Conservation (phyloP, 2,329 filamentous ascomycete species). For the Hymenoscyphus infarciens region DNA sequence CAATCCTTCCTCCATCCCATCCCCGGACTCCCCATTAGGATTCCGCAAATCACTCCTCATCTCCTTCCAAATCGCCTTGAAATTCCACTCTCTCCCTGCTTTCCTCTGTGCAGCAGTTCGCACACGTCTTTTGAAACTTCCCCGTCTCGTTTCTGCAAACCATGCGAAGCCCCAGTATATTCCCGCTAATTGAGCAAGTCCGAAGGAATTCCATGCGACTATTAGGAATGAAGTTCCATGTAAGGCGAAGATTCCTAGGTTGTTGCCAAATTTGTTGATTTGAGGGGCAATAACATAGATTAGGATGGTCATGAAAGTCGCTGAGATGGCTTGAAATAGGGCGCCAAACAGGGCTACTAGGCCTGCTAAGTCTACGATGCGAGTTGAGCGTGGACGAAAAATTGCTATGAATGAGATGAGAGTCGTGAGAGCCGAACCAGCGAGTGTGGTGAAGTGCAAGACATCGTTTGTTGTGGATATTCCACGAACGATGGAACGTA, state of each 20-base stretch:
- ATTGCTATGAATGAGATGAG: background rate
- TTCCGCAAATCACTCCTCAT: background rate
- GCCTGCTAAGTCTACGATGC: background rate
- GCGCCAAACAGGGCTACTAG: background rate
- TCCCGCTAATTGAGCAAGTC: background rate
- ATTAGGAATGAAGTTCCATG: background rate
- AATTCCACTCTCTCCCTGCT: background rate
- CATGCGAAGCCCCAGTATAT: background rate
- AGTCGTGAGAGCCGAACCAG: background rate
- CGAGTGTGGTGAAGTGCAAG: background rate
- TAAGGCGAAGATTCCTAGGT: background rate
- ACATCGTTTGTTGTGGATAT: background rate
- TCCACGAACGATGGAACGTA: background rate
- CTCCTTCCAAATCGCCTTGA: background rate
- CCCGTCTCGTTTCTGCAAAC: background rate
- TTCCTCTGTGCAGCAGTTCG: background rate
- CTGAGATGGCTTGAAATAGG: background rate
- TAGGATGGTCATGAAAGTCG: background rate
- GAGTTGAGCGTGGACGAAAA: background rate
- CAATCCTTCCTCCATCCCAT: background rate
- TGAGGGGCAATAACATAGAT: background rate
- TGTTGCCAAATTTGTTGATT: background rate
- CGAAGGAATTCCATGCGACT: background rate
- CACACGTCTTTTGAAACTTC: background rate
- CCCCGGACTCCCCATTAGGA: background rate